These are phyloP conservation scores for Euclidium syriacum DNA, from an alignment of 345 rosid genomes.

Conservation along the genomic window DNA sequence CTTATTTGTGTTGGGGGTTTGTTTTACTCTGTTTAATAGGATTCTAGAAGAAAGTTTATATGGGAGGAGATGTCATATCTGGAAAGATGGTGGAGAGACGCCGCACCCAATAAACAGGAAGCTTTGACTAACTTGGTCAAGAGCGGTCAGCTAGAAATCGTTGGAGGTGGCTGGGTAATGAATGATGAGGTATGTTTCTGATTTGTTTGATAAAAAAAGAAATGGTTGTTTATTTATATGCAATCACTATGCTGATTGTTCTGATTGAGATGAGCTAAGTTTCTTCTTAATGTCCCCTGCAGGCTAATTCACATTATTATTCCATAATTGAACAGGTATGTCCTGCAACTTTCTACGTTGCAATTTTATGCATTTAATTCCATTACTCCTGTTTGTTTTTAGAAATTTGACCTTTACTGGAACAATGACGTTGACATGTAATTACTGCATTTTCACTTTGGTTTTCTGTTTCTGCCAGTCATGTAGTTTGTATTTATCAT, in stretches of 20 bases:
- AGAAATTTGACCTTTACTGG: background rate
- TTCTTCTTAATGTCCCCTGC: slow-evolving; percentile 33
- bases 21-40: slow-evolving; percentile 44
- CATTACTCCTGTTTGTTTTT: background rate
- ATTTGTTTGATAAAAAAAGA: background rate
- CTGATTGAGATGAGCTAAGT: slow-evolving; percentile 11
- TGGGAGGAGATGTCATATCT: slow-evolving; percentile 99
- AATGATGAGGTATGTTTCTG: slow-evolving; percentile 76
- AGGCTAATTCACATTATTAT: slow-evolving; percentile 99
- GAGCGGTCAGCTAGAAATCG: slow-evolving; percentile 93
- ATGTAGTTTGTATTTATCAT: slow-evolving; percentile 11
- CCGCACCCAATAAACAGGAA: slow-evolving; percentile 55
- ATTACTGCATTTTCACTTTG: background rate
- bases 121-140: slow-evolving; percentile 68
- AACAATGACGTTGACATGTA: background rate
- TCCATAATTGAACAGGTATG: slow-evolving; percentile 94
- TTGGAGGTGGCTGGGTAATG: slow-evolving; percentile 99
- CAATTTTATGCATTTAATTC: background rate
- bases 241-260: background rate
- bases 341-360: background rate
- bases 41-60: slow-evolving; percentile 78
- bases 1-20: background rate
- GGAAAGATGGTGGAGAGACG: slow-evolving; percentile 99
- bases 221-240: background rate
- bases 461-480: background rate